These are phyloP conservation scores for Zoysia pacifica DNA, from an alignment of 176 grass and related monocot species.

Conservation along the genomic window DNA sequence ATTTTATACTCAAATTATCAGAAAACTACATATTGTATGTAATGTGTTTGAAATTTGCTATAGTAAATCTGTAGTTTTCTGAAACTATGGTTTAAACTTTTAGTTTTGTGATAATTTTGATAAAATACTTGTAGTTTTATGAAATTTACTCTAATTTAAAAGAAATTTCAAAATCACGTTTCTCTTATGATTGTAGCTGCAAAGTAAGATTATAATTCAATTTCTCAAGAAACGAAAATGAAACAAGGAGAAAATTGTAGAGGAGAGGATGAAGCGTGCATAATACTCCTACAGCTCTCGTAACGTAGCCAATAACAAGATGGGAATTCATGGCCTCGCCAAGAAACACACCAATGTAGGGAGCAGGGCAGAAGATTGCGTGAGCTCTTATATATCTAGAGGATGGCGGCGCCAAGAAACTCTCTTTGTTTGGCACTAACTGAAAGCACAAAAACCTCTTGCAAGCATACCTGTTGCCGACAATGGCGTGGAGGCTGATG, in stretches of 20 bases:
- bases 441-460: not conserved
- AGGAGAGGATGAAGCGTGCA: not conserved
- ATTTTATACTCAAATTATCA: too few species aligned
- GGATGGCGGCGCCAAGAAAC: too few species aligned
- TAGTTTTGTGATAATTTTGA: too few species aligned
- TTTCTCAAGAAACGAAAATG: slow-evolving; percentile 21
- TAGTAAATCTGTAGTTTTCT: too few species aligned
- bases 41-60: too few species aligned
- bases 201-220: slow-evolving; percentile 10
- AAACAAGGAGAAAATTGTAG: slow-evolving; percentile 24
- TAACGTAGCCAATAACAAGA: not conserved
- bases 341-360: slow-evolving; percentile 12
- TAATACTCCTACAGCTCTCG: too few species aligned
- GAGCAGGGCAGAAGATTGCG: not conserved
- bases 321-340: not conserved
- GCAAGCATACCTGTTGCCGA: slow-evolving; percentile 77
- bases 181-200: slow-evolving; percentile 19
- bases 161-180: slow-evolving; percentile 40
- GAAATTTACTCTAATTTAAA: not conserved
- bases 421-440: slow-evolving; percentile 14
- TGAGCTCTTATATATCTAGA: too few species aligned
- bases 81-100: too few species aligned
- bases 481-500: slow-evolving; percentile 95
- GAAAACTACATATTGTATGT: too few species aligned
- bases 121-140: too few species aligned